Conservation (phyloP, 176 grass and related monocot species). For the Bolboschoenus planiculmis region DNA sequence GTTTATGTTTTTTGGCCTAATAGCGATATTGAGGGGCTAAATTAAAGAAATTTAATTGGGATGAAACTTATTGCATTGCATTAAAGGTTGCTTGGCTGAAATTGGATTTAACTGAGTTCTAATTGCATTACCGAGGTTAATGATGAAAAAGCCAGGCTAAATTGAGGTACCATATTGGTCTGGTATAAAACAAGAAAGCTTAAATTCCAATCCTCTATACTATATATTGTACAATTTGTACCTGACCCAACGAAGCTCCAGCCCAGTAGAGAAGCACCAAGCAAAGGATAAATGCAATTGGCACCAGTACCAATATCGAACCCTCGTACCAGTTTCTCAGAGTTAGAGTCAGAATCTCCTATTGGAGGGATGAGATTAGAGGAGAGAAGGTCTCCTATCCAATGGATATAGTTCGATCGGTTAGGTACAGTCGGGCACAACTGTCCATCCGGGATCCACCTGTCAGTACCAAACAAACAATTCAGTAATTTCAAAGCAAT, state of each 20-base stretch:
- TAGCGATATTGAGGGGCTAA: not conserved
- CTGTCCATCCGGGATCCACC: constrained; percentile 93
- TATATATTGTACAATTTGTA: constrained; percentile 20
- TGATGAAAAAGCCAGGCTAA: not conserved
- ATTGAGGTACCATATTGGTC: not conserved
- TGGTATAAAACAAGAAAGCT: not conserved
- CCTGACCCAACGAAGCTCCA: constrained; percentile 68
- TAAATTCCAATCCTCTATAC: not conserved
- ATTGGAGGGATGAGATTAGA: constrained; percentile 56
- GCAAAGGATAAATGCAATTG: constrained; percentile 93
- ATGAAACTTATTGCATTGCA: not conserved
- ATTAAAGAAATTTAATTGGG: not conserved
- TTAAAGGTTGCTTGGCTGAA: not conserved
- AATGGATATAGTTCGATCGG: constrained; percentile 89
- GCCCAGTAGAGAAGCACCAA: constrained; percentile 53
- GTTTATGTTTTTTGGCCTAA: not conserved
- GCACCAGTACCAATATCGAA: constrained; percentile 91
- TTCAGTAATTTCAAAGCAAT: not conserved
- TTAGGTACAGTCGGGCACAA: constrained; percentile 90
- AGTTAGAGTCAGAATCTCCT: constrained; percentile 4
- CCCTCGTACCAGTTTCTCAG: constrained; percentile 46
- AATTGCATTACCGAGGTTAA: not conserved
- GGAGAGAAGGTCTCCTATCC: constrained; percentile 85
- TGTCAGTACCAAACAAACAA: constrained; percentile 24
- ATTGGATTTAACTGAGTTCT: not conserved